Evolutionary conservation across 2,329 filamentous ascomycete genomes (phyloP), one percentile per base, ranked within the genome.

Genomic region (Keithomyces neogunnii): DNA sequence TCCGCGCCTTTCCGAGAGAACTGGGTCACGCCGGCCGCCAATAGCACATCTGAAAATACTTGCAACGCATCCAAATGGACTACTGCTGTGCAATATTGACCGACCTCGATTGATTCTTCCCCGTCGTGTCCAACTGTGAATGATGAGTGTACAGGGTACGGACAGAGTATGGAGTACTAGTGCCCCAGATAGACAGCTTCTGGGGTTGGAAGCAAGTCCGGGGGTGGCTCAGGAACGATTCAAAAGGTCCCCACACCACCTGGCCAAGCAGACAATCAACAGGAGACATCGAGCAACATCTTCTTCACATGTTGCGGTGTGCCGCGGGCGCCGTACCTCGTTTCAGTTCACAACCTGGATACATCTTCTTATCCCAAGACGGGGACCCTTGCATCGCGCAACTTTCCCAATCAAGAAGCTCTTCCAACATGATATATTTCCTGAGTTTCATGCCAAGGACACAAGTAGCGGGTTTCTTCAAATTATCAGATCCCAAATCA

Each of bases 401-500:
- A 19, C 45, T 32, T 33, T 47, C 35, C 35, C 33, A 33, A 33
- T 39, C 26, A 44, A 44, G 28, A 29, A 46, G 13, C 44, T 31
- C 44, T 26, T 44, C 28, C 13, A 35, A 32, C 48, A 31, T 43
- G n/a, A 19, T 43, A 7, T 35, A 35, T 35, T 35, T 35, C 33
- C 11, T 35, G 6, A 6, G 33, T 35, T 35, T 35, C 6, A 7
- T 7, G 33, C 33, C 11, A 35, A 19, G 19, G 19, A 19, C 19
- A 19, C 19, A 19, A 19, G 19, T 35, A 7, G 6, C 33, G 33
- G 33, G 19, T 13, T 13, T 29, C 36, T 26, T 60, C 49, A 77
- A 64, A 82, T 74, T 38, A 92, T 71, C 59, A 91, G 69, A 73
- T 93, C 88, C 86, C 87, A 92, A 28, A 87, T 69, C 35, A 93